phyloP scores from a whole-genome alignment of 208 protist species.

The Acanthamoeba quina region DNA sequence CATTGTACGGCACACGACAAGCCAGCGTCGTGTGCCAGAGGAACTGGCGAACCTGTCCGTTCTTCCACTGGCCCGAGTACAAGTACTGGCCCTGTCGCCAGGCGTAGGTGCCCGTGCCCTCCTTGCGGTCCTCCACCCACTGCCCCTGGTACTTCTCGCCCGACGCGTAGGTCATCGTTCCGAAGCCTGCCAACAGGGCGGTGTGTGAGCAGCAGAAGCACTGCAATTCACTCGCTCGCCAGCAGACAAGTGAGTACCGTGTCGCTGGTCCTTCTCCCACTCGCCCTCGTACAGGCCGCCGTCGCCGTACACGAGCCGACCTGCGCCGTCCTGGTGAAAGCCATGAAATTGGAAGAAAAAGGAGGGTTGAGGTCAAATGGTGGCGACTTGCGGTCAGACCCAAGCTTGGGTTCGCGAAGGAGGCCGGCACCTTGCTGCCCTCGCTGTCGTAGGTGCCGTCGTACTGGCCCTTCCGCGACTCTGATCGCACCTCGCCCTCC shows the following conservation, averaged over 20 bases:
- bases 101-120: slow-evolving; percentile 29
- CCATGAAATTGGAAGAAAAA: background rate
- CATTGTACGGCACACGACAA: too few species aligned
- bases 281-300: slow-evolving; percentile 57
- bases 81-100: slow-evolving; percentile 55
- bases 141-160: slow-evolving; percentile 68
- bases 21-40: too few species aligned
- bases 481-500: slow-evolving; percentile 13
- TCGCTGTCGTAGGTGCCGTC: slow-evolving; percentile 55
- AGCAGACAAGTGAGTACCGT: background rate
- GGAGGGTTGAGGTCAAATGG: background rate
- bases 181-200: background rate
- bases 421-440: background rate
- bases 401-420: background rate
- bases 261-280: slow-evolving; percentile 62
- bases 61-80: slow-evolving; percentile 54
- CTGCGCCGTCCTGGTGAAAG: background rate
- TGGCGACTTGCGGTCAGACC: too few species aligned
- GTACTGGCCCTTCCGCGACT: slow-evolving; percentile 31
- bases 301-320: slow-evolving; percentile 17
- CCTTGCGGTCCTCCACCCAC: slow-evolving; percentile 59
- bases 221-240: too few species aligned
- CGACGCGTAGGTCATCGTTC: slow-evolving; percentile 39
- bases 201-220: background rate
- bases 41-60: background rate